Base-by-base conservation (phyloP, 176 grass and related monocot species). In the Puccinellia tenuiflora region DNA sequence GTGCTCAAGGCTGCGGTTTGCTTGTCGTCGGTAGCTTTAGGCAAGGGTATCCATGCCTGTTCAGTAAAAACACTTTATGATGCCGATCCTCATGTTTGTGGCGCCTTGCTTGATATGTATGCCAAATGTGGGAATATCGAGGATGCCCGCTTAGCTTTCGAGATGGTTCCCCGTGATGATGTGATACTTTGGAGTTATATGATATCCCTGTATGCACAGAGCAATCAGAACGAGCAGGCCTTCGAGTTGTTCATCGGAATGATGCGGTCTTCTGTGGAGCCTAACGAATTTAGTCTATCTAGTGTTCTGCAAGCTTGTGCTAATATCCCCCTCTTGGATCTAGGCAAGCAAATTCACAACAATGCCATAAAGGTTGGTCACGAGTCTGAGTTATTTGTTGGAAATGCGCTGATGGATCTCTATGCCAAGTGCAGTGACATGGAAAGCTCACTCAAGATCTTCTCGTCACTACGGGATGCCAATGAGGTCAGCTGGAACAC, bases 401-500 rank as follows among this genome's bases (percentile, higher is more conserved):
- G 75, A 29, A 95, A 95, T 76, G 79, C 93, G 50, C 77, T 95
- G 9, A 92, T 92, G 69, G 90, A 95, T 86, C 56, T 92, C 84
- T 92, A 95, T 84, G 87, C 88, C 4, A 95, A 95, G 68, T 95
- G 93, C 81, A 84, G 68, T 17, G 77, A 90, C 53, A 92, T 92
- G 76, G 82, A 92, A 63, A 83, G 84, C 33, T 90, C 87, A 69
- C 82, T 89, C 57, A 45, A 75, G 60, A 51, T 89, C 51, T 89
- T 89, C 39, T 68, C 77, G n/a, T 57, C 24, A 38, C 65, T 95
- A 38, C 30, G 2, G 45, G 39, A 90, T 74, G 68, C 76, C 31
- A 95, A 92, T 68, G 88, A 90, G 83, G 93, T 95, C 40, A 95
- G 85, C 81, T 95, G 90, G 93, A 95, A 92, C 60, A 95, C 90